Percentiles rank a stretch among this genome's conserved stretches.
Conservation (phyloP, 768 basidiomycete species). For the Fibroporia radiculosa region DNA sequence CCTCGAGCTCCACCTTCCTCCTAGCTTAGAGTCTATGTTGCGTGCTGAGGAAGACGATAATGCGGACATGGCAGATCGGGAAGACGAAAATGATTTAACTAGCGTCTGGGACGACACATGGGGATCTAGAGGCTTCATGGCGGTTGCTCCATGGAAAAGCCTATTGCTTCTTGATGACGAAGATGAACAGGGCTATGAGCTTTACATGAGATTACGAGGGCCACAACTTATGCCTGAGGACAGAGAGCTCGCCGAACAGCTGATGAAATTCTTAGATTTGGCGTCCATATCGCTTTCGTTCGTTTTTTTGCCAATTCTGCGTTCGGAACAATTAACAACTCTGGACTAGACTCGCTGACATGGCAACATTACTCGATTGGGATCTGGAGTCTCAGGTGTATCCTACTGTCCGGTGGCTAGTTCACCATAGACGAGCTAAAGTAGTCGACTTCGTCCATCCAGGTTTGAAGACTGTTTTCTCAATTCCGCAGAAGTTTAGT, state of each 20-base stretch:
- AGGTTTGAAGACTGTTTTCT: slow-evolving; percentile 76
- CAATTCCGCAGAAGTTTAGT: slow-evolving; percentile 58
- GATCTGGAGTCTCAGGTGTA: slow-evolving; percentile 77
- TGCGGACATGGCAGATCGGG: slow-evolving; percentile 41
- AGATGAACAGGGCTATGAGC: slow-evolving; percentile 47
- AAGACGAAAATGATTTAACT: slow-evolving; percentile 28
- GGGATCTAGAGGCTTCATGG: slow-evolving; percentile 66
- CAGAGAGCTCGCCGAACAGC: slow-evolving; percentile 55
- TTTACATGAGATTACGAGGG: slow-evolving; percentile 50
- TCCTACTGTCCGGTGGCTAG: slow-evolving; percentile 87
- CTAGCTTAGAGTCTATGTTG: slow-evolving; percentile 64
- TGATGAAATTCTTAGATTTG: slow-evolving; percentile 69
- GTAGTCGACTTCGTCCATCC: slow-evolving; percentile 80
- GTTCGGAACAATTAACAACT: too few relatives aligned
- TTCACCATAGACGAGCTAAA: slow-evolving; percentile 84
- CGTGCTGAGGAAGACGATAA: slow-evolving; percentile 57
- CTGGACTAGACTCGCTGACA: slow-evolving; percentile 55
- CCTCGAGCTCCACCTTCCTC: slow-evolving; percentile 82
- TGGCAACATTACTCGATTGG: slow-evolving; percentile 77
- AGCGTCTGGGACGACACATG: slow-evolving; percentile 61
- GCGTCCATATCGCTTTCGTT: slow-evolving; percentile 73
- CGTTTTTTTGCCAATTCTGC: slow-evolving; percentile 29
- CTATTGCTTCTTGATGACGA: slow-evolving; percentile 63
- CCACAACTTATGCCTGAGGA: slow-evolving; percentile 60
- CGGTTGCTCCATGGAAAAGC: slow-evolving; percentile 88